phyloP scores from a whole-genome alignment of 352 stramenopile genomes.

The Globisporangium polare region DNA sequence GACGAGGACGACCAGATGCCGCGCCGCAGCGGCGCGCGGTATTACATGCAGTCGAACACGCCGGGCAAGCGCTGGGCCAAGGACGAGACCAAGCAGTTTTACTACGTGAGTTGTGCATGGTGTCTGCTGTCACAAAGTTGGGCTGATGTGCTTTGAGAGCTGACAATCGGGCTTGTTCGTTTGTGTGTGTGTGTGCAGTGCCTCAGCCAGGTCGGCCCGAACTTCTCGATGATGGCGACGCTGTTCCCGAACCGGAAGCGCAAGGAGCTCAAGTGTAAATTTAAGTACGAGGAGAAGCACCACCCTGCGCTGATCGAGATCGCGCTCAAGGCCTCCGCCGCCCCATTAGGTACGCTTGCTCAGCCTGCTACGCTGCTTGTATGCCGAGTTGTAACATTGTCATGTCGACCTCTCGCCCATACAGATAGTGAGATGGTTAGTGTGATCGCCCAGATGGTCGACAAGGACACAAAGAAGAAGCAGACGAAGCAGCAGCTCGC shows the following conservation, averaged over 20 bases:
- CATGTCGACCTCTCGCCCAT: neutral
- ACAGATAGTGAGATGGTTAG: conserved; percentile 77
- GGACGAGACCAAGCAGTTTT: conserved; percentile 87
- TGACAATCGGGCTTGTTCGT: neutral
- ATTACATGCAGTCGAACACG: conserved; percentile 36
- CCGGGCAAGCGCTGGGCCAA: conserved; percentile 68
- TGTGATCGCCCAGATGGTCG: conserved; percentile 73
- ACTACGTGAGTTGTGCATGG: conserved; percentile 48
- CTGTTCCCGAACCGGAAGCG: conserved; percentile 79
- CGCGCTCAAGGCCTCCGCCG: conserved; percentile 61
- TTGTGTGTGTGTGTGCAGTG: conserved; percentile 25
- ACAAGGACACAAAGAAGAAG: conserved; percentile 66
- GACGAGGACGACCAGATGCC: conserved; percentile 23
- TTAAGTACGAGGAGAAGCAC: conserved; percentile 86
- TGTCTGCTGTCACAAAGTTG: neutral
- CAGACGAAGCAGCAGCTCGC: conserved; percentile 35
- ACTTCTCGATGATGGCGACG: conserved; percentile 87
- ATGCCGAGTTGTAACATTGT: neutral
- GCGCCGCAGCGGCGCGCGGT: conserved; percentile 31
- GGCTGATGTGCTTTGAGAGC: neutral
- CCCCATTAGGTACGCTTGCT: conserved; percentile 40
- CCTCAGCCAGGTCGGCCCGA: conserved; percentile 75
- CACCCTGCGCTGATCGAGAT: conserved; percentile 76
- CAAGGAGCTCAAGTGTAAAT: conserved; percentile 85
- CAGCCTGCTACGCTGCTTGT: neutral